Evolutionary conservation across 345 rosid genomes (phyloP), one percentile per base, ranked within the genome.

Genomic region (Zanthoxylum bungeanum): DNA sequence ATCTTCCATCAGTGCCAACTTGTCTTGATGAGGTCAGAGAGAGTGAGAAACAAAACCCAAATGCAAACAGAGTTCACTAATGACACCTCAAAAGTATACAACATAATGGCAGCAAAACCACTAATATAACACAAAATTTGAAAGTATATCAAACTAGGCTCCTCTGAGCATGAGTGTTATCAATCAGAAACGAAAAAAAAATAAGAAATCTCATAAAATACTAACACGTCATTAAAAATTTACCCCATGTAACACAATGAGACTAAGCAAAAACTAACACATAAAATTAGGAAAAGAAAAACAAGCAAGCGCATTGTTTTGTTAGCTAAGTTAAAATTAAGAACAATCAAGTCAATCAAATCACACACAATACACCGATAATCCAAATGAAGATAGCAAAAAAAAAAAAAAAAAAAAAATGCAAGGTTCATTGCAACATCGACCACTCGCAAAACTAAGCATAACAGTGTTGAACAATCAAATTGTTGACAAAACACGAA

Each of bases 401-500:
- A n/a, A n/a, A n/a, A n/a, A n/a, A n/a, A n/a, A n/a, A n/a, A n/a
- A n/a, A n/a, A n/a, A 10, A 36, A 21, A 47, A 58, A 58, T 5
- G 61, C 4, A 34, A 47, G 31, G 51, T 52, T 16, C 61, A 36
- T n/a, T 34, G 7, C 3, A 31, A 50, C 60, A 50, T 4, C 24
- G 9, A 47, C 33, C 53, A 50, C 10, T 40, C 14, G 25, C 28
- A n/a, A 16, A 24, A 19, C 27, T 9, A 50, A 21, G 25, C 16
- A 73, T 58, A 66, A 34, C 62, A 40, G 40, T 27, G 53, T 34
- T n/a, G 50, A 49, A 33, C 59, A 60, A 10, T 27, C 9, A 67
- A 66, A 56, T 39, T 27, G 37, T 21, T 28, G 27, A 39, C 1
- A 11, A 34, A 21, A 60, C 53, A 66, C 37, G 24, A 60, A 7